A percentile compares a stretch with the other conserved stretches of the same genome.
phyloP scores from a whole-genome alignment of 164 flowering plant genomes.

The Vitis rupestris region DNA sequence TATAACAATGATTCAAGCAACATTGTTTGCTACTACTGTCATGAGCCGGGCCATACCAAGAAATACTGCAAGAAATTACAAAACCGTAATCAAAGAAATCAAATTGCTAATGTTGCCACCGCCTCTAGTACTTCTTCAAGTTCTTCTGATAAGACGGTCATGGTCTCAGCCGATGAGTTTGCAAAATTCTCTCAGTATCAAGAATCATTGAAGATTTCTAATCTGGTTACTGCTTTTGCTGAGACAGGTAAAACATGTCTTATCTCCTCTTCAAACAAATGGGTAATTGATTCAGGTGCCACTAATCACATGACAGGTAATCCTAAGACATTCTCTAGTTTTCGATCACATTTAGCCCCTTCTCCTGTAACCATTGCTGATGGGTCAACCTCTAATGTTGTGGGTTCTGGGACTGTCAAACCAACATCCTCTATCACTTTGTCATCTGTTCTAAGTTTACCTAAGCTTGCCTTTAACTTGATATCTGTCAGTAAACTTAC shows the following conservation, averaged over 20 bases:
- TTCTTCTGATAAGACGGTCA: too few relatives aligned
- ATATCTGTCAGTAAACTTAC: constrained; percentile 3
- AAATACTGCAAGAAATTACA: too few relatives aligned
- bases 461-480: background rate
- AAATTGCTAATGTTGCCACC: too few relatives aligned
- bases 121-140: too few relatives aligned
- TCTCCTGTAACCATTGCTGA: background rate
- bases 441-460: background rate
- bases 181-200: background rate
- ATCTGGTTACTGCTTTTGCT: background rate
- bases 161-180: too few relatives aligned
- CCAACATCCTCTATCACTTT: background rate
- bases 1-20: too few relatives aligned
- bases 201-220: background rate
- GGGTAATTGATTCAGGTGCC: constrained; percentile 5
- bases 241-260: background rate
- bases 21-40: too few relatives aligned
- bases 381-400: background rate
- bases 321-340: background rate
- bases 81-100: too few relatives aligned
- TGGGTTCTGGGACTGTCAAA: background rate
- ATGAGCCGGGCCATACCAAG: too few relatives aligned
- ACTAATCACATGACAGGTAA: constrained; percentile 1
- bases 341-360: background rate
- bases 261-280: background rate